These are phyloP conservation scores for Panus rudis DNA, from an alignment of 768 basidiomycete genomes.

Conservation along the genomic window DNA sequence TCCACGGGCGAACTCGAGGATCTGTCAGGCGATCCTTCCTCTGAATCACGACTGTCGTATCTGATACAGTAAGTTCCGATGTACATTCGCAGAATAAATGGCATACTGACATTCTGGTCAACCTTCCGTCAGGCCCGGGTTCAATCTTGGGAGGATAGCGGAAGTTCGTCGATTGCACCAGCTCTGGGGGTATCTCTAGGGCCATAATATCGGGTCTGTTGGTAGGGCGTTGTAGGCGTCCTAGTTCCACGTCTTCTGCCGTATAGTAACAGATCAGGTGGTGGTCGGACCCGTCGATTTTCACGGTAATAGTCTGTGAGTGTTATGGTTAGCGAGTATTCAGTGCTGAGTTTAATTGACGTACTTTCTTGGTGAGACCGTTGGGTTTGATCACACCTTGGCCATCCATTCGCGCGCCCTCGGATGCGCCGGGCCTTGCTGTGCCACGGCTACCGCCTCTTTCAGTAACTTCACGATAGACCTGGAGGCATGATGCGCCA, in stretches of 20 bases:
- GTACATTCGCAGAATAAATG: too few relatives aligned
- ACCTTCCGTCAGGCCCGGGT: constrained; percentile 60
- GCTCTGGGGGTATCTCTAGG: constrained; percentile 66
- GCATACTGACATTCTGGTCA: constrained; percentile 59
- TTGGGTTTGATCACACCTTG: constrained; percentile 26
- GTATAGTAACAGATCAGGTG: constrained; percentile 84
- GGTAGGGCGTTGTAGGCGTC: constrained; percentile 63
- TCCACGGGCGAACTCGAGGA: too few relatives aligned
- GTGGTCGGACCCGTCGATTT: constrained; percentile 70
- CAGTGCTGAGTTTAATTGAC: constrained; percentile 4
- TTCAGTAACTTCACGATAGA: constrained; percentile 77
- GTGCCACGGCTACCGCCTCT: constrained; percentile 45
- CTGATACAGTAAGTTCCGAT: too few relatives aligned
- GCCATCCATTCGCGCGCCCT: constrained; percentile 12
- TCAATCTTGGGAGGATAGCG: constrained; percentile 79
- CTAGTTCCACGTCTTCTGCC: constrained; percentile 66
- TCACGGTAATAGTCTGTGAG: constrained; percentile 75
- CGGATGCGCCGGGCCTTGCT: constrained; percentile 11
- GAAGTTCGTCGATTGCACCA: constrained; percentile 76
- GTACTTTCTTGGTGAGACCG: constrained; percentile 79
- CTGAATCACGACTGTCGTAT: too few relatives aligned
- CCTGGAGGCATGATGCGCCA: constrained; percentile 31
- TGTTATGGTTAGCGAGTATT: neutral
- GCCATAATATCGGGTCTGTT: constrained; percentile 64
- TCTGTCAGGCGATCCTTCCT: too few relatives aligned